phyloP scores from a whole-genome alignment of 768 basidiomycete species.

The Termitomyces bulborhizus region DNA sequence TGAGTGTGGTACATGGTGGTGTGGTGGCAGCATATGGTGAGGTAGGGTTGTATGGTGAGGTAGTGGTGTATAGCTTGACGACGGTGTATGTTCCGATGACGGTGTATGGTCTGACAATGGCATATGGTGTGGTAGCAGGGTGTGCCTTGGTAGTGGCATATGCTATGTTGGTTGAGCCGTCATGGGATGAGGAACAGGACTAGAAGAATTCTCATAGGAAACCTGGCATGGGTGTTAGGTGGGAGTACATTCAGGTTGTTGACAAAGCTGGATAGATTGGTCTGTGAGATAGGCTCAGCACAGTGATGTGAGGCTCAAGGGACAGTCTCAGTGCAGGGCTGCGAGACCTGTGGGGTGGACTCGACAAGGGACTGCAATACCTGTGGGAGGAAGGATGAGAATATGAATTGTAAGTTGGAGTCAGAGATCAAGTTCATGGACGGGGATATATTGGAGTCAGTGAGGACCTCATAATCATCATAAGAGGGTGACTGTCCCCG shows the following conservation, averaged over 20 bases:
- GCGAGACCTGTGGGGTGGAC: neutral
- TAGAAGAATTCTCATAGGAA: neutral
- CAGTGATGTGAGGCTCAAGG: too few relatives aligned
- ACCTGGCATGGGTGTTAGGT: constrained; percentile 1
- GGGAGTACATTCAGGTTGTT: neutral
- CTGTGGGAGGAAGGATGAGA: neutral
- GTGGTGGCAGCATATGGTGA: too few relatives aligned
- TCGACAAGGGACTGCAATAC: neutral
- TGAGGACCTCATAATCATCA: neutral
- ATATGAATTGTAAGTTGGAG: neutral
- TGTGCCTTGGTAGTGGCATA: too few relatives aligned
- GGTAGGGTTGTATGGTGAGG: too few relatives aligned
- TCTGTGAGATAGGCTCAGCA: neutral
- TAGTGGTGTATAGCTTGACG: too few relatives aligned
- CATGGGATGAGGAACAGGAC: neutral
- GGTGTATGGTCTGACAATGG: too few relatives aligned
- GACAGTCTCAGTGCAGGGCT: neutral
- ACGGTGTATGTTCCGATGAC: too few relatives aligned
- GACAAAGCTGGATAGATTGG: neutral
- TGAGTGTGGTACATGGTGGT: neutral
- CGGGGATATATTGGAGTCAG: neutral
- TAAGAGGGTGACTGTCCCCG: constrained; percentile 2
- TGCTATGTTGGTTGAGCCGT: neutral
- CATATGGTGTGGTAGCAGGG: too few relatives aligned
- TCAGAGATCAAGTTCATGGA: neutral